These are phyloP conservation scores for Diplodia sapinea DNA, from an alignment of 2,329 filamentous ascomycete species.

Conservation along the genomic window DNA sequence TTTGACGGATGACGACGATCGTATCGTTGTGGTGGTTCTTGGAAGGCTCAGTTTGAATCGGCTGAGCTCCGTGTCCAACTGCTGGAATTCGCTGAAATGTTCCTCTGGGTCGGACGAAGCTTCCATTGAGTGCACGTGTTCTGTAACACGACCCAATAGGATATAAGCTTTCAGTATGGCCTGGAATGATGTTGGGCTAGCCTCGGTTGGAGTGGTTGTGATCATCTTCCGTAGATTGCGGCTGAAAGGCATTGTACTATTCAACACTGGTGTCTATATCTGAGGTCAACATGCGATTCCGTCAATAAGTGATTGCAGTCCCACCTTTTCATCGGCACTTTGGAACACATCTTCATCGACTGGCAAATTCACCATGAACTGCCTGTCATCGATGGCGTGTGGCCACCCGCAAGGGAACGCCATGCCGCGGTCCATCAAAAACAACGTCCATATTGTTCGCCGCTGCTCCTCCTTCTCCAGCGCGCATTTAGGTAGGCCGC, in stretches of 20 bases:
- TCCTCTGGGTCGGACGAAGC: slow-evolving; percentile 36
- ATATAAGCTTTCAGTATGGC: slow-evolving; percentile 37
- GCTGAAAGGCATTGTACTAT: slow-evolving; percentile 36
- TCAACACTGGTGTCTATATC: background rate
- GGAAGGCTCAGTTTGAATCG: slow-evolving; percentile 41
- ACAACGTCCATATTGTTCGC: slow-evolving; percentile 42
- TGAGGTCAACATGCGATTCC: background rate
- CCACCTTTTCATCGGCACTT: background rate
- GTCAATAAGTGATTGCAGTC: background rate
- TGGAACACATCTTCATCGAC: slow-evolving; percentile 35
- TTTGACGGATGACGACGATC: background rate
- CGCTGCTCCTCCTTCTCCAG: slow-evolving; percentile 41
- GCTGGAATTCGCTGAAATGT: slow-evolving; percentile 38
- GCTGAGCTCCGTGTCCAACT: slow-evolving; percentile 38
- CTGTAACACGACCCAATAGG: slow-evolving; percentile 40
- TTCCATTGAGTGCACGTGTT: slow-evolving; percentile 41
- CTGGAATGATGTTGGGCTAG: slow-evolving; percentile 37
- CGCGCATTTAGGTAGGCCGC: slow-evolving; percentile 27
- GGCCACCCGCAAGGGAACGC: slow-evolving; percentile 42
- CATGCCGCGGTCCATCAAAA: slow-evolving; percentile 40
- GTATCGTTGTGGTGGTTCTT: slow-evolving; percentile 33
- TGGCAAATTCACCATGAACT: slow-evolving; percentile 44
- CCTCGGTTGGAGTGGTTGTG: slow-evolving; percentile 34
- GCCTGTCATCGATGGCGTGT: slow-evolving; percentile 39
- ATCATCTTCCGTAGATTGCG: slow-evolving; percentile 38